These are phyloP conservation scores for Cercospora sesami DNA, from an alignment of 2,329 filamentous ascomycete genomes.

Conservation along the genomic window DNA sequence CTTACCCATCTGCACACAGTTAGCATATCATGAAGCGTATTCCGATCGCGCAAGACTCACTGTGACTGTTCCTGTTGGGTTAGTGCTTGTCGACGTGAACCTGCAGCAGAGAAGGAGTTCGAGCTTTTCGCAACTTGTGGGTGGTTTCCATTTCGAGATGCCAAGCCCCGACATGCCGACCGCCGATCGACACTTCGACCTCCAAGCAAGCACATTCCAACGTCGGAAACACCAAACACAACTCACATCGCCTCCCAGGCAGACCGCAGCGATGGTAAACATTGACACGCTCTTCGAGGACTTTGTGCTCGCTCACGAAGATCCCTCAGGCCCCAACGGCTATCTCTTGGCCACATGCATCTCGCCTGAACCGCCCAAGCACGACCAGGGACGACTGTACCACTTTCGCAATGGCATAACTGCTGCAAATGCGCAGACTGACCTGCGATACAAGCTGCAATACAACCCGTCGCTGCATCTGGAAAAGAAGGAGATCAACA, in stretches of 20 bases:
- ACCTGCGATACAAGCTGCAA: conserved; percentile 70
- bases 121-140: conserved; percentile 14
- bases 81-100: conserved; percentile 20
- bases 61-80: conserved; percentile 30
- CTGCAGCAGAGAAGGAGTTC: neutral
- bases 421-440: conserved; percentile 62
- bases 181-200: neutral
- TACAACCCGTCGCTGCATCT: conserved; percentile 52
- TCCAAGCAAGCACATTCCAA: neutral
- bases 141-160: conserved; percentile 4
- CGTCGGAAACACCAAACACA: neutral
- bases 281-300: conserved; percentile 66
- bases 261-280: conserved; percentile 17
- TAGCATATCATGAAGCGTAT: conserved; percentile 27
- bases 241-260: neutral
- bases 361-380: conserved; percentile 65
- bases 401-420: conserved; percentile 72
- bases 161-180: conserved; percentile 1
- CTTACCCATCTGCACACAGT: conserved; percentile 63
- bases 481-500: conserved; percentile 62
- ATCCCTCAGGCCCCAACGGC: conserved; percentile 67
- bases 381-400: conserved; percentile 65
- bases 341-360: conserved; percentile 73
- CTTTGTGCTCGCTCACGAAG: conserved; percentile 68
- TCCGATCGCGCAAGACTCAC: conserved; percentile 27